These are phyloP conservation scores for Carpinus fangiana DNA, from an alignment of 306 rosid genomes.

Conservation along the genomic window DNA sequence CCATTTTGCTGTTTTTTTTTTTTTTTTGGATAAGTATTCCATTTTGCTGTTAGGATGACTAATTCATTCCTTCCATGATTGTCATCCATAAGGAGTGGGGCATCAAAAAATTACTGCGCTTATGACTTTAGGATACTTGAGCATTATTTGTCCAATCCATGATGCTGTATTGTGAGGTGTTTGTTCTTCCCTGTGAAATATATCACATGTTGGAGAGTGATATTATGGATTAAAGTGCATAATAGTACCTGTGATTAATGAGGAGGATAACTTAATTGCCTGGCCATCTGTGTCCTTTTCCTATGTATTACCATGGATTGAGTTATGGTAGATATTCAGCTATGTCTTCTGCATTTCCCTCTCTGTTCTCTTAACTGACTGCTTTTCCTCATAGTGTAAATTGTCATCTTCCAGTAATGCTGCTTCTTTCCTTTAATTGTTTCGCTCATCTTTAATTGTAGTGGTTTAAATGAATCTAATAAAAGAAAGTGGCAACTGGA, in stretches of 20 bases:
- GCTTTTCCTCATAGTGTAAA: not conserved
- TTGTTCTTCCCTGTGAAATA: constrained; percentile 6
- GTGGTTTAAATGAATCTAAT: not conserved
- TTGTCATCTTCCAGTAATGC: not conserved
- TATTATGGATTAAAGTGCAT: not conserved
- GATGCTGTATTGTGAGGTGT: not conserved
- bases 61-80: not conserved
- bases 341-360: not conserved
- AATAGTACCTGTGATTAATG: not conserved
- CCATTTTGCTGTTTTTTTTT: not conserved
- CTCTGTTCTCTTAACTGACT: not conserved
- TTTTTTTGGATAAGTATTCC: not conserved
- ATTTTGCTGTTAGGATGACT: not conserved
- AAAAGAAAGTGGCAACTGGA: not conserved
- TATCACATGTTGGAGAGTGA: not conserved
- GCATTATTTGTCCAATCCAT: not conserved
- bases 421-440: not conserved
- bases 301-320: not conserved
- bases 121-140: not conserved
- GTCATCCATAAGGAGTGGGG: not conserved
- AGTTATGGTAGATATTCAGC: not conserved
- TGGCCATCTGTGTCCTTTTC: not conserved
- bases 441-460: not conserved
- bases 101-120: not conserved
- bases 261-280: not conserved